Conservation (phyloP, 306 rosid genomes). For the Rosa lucieae region DNA sequence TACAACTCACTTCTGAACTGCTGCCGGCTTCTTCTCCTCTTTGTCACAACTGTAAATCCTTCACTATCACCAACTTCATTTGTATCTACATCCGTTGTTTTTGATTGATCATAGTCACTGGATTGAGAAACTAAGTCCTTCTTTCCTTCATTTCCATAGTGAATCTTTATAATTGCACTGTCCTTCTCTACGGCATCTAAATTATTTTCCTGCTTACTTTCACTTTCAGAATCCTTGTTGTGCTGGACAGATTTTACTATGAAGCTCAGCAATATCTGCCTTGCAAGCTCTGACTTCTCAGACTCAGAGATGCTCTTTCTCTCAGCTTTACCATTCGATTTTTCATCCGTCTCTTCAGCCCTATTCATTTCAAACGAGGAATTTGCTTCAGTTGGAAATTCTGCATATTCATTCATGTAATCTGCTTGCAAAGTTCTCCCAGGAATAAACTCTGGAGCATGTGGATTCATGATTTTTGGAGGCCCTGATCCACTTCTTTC, state of each 20-base stretch:
- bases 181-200: constrained; percentile 74
- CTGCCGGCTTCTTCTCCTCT: constrained; percentile 70
- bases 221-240: constrained; percentile 52
- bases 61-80: constrained; percentile 52
- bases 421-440: constrained; percentile 53
- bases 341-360: constrained; percentile 32
- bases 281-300: constrained; percentile 81
- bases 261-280: constrained; percentile 88
- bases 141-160: constrained; percentile 57
- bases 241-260: constrained; percentile 76
- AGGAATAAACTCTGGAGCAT: constrained; percentile 94
- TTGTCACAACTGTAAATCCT: constrained; percentile 73
- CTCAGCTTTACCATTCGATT: constrained; percentile 18
- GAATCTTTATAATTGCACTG: constrained; percentile 71
- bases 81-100: constrained; percentile 33
- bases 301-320: constrained; percentile 56
- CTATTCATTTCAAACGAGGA: constrained; percentile 23
- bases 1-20: constrained; percentile 63
- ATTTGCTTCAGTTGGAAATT: constrained; percentile 26
- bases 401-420: constrained; percentile 32
- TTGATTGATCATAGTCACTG: constrained; percentile 32
- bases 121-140: constrained; percentile 33
- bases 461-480: constrained; percentile 83
- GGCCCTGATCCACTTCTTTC: constrained; percentile 57
- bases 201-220: constrained; percentile 41